Conservation (phyloP, 495 filamentous ascomycete species). For the Tetracladium marchalianum region DNA sequence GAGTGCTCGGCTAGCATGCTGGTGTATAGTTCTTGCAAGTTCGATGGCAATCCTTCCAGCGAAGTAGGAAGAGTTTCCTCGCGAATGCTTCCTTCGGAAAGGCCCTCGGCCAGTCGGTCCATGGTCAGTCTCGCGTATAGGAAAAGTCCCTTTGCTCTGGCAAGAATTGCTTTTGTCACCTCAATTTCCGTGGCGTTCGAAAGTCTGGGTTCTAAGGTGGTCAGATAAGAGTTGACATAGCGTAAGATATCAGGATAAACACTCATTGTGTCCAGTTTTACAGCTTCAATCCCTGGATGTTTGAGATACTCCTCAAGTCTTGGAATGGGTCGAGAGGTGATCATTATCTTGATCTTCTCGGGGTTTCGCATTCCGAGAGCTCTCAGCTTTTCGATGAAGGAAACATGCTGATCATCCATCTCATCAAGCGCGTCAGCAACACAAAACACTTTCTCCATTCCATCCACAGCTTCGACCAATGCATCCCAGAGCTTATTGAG, state of each 20-base stretch:
- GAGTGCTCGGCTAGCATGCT: constrained; percentile 33
- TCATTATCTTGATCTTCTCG: constrained; percentile 1
- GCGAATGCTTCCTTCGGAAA: constrained; percentile 8
- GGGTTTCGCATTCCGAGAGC: neutral
- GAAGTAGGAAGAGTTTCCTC: constrained; percentile 2
- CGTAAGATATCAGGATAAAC: constrained; percentile 11
- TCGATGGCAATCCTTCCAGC: constrained; percentile 19
- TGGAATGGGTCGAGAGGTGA: constrained; percentile 8
- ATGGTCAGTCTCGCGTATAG: constrained; percentile 39
- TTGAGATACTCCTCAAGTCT: neutral
- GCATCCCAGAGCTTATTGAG: constrained; percentile 9
- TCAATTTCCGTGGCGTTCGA: neutral
- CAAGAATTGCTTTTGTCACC: neutral
- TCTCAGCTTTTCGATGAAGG: neutral
- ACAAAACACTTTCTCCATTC: constrained; percentile 29
- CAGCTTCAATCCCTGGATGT: neutral
- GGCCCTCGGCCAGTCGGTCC: constrained; percentile 29
- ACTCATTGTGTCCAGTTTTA: neutral
- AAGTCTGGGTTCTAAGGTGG: neutral
- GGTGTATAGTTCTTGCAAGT: constrained; percentile 37
- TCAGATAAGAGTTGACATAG: constrained; percentile 8
- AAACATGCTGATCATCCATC: constrained; percentile 17
- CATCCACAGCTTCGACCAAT: constrained; percentile 19
- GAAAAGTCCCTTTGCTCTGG: constrained; percentile 28
- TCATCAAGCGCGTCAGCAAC: constrained; percentile 41